phyloP scores from a whole-genome alignment of 2,329 filamentous ascomycete species.

The Fusarium udum region DNA sequence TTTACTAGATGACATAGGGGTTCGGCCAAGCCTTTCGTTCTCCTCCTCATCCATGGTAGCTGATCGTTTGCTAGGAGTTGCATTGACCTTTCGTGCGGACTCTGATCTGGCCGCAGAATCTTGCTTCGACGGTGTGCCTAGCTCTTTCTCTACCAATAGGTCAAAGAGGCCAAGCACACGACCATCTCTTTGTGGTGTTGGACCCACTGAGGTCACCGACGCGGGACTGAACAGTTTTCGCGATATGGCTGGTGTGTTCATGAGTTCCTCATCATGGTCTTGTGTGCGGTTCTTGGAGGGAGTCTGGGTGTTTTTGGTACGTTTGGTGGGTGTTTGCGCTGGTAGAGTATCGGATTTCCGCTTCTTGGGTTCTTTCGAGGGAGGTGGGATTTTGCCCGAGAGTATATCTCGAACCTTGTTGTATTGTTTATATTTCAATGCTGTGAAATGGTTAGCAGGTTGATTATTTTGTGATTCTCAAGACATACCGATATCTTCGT shows the following conservation, averaged over 20 bases:
- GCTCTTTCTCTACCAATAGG: constrained; percentile 63
- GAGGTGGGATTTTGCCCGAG: constrained; percentile 59
- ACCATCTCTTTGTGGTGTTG: constrained; percentile 83
- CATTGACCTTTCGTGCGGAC: constrained; percentile 35
- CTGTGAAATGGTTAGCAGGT: constrained; percentile 49
- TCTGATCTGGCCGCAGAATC: constrained; percentile 37
- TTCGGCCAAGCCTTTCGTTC: constrained; percentile 53
- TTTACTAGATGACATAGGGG: constrained; percentile 67
- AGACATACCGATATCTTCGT: constrained; percentile 72
- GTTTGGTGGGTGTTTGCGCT: constrained; percentile 62
- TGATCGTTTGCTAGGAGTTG: constrained; percentile 60
- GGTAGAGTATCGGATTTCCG: constrained; percentile 51
- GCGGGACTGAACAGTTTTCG: constrained; percentile 69
- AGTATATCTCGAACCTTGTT: constrained; percentile 70
- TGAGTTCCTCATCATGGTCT: constrained; percentile 53
- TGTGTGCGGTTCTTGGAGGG: constrained; percentile 53
- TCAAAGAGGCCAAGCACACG: constrained; percentile 82
- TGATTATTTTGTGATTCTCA: background rate
- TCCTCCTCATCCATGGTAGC: constrained; percentile 43
- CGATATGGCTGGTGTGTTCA: constrained; percentile 65
- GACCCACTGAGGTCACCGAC: constrained; percentile 72
- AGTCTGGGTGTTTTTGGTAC: constrained; percentile 57
- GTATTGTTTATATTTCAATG: constrained; percentile 81
- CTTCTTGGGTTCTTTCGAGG: constrained; percentile 54
- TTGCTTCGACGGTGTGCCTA: constrained; percentile 61